Percentiles rank a stretch among this genome's conserved stretches.
Evolutionary conservation across 73 alveolate species (phyloP).

Genomic region (Diophrys appendiculata): DNA sequence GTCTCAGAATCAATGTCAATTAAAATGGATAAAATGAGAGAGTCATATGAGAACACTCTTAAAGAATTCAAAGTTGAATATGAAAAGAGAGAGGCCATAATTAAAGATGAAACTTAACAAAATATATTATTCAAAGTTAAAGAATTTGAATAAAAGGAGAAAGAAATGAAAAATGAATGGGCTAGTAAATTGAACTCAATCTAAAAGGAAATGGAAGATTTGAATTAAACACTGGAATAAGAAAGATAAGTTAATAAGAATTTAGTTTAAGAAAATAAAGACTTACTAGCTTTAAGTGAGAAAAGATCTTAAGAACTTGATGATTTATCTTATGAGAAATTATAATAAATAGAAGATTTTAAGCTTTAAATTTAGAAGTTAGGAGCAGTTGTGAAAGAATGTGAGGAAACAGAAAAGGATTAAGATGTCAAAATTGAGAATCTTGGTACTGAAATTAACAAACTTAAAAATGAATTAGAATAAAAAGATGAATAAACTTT

Average conservation of each 20-base stretch:
- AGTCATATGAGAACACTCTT: slow-evolving; percentile 12
- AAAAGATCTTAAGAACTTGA: neutral
- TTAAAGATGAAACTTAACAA: slow-evolving; percentile 10
- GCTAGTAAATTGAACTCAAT: slow-evolving; percentile 1
- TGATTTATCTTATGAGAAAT: neutral
- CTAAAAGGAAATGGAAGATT: neutral
- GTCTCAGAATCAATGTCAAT: neutral
- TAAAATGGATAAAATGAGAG: neutral
- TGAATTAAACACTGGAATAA: neutral
- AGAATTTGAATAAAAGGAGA: slow-evolving; percentile 10
- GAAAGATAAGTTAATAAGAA: neutral
- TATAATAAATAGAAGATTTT: neutral
- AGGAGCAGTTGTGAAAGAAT: neutral
- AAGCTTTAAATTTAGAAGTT: neutral
- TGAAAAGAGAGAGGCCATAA: slow-evolving; percentile 24
- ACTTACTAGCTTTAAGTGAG: neutral
- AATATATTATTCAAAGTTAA: neutral
- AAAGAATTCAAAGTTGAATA: slow-evolving; percentile 29
- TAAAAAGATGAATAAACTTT: neutral
- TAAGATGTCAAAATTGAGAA: neutral
- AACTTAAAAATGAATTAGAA: slow-evolving; percentile 3
- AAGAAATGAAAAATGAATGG: slow-evolving; percentile 27
- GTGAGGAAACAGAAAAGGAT: neutral
- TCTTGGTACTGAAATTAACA: neutral
- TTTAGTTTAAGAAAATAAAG: neutral